A percentile compares a stretch with the other conserved stretches of the same genome.
Evolutionary conservation across 108 stramenopile genomes (phyloP).

Genomic region (Asterionellopsis glacialis): DNA sequence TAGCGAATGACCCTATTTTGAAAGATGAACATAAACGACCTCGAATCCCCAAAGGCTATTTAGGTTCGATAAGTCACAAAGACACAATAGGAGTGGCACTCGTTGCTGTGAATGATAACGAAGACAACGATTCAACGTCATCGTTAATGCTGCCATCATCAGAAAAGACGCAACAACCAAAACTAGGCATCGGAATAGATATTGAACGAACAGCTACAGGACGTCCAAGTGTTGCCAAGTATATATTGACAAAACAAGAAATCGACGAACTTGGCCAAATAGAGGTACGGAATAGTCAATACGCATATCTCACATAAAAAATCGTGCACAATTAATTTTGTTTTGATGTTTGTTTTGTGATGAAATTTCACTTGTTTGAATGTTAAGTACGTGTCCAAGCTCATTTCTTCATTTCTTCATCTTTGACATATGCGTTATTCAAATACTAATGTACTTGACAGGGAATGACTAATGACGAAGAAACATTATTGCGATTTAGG

Average conservation of each 20-base stretch:
- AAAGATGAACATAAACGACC: conserved; percentile 72
- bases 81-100: conserved; percentile 34
- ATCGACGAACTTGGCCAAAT: conserved; percentile 42
- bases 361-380: no score
- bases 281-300: conserved; percentile 17
- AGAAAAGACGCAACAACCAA: not conserved
- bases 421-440: no score
- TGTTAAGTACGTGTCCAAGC: no score
- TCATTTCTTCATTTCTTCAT: no score
- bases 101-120: conserved; percentile 20
- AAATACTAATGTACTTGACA: conserved; percentile 8
- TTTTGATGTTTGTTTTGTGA: not conserved
- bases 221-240: conserved; percentile 41
- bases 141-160: no score
- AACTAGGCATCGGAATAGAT: conserved; percentile 65
- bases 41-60: conserved; percentile 34
- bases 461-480: conserved; percentile 61
- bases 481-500: conserved; percentile 74
- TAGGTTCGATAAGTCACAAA: conserved; percentile 82
- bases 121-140: no score
- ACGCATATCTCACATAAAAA: no score
- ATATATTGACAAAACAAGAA: conserved; percentile 65
- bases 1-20: conserved; percentile 33
- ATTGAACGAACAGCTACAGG: conserved; percentile 51
- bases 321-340: not conserved